Conservation (phyloP, 305 asterid species). For the Galium porrigens region DNA sequence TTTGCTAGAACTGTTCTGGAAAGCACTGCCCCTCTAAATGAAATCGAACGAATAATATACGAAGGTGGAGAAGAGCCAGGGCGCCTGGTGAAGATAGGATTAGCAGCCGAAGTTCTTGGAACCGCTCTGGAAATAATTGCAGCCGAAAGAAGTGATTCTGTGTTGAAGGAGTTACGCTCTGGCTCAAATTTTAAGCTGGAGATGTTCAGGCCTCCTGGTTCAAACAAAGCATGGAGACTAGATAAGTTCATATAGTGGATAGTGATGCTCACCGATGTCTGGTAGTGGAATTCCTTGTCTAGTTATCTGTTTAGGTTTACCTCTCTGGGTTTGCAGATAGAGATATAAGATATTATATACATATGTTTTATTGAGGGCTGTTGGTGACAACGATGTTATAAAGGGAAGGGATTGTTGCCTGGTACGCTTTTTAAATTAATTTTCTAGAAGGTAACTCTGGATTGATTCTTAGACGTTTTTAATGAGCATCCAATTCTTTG, state of each 20-base stretch:
- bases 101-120: constrained; percentile 35
- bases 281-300: constrained; percentile 23
- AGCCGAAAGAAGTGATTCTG: constrained; percentile 26
- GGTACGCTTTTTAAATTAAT: constrained; percentile 17
- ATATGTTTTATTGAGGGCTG: constrained; percentile 16
- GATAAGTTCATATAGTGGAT: constrained; percentile 30
- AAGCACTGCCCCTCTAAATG: constrained; percentile 20
- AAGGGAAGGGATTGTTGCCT: constrained; percentile 10
- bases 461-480: constrained; percentile 21
- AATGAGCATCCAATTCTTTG: constrained; percentile 23
- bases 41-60: constrained; percentile 23
- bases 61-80: constrained; percentile 42
- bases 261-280: constrained; percentile 17
- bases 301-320: constrained; percentile 14
- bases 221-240: constrained; percentile 25
- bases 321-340: constrained; percentile 18
- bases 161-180: constrained; percentile 17
- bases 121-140: constrained; percentile 26
- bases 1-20: constrained; percentile 26
- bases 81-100: constrained; percentile 33
- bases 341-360: constrained; percentile 7
- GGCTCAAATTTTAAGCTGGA: constrained; percentile 21
- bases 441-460: constrained; percentile 17
- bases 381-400: constrained; percentile 6
- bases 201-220: constrained; percentile 29